phyloP scores from a whole-genome alignment of 2,329 filamentous ascomycete species.

The Alternaria sp. region DNA sequence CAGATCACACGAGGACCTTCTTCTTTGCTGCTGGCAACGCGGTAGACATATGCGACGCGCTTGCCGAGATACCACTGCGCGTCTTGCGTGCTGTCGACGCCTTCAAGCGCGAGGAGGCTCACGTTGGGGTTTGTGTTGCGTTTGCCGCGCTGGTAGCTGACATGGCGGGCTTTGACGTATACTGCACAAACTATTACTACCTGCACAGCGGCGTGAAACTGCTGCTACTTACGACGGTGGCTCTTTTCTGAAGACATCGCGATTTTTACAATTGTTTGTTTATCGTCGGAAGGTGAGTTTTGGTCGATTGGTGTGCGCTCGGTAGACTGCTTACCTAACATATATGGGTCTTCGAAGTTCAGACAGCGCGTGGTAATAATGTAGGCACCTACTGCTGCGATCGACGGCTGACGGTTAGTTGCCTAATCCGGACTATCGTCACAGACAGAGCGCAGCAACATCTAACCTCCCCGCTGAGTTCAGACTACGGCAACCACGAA shows the following conservation, averaged over 20 bases:
- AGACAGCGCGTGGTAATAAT: background rate
- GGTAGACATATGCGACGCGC: conserved; percentile 97
- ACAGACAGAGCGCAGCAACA: background rate
- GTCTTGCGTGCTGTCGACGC: conserved; percentile 85
- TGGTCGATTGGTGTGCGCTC: conserved; percentile 12
- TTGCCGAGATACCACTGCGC: conserved; percentile 98
- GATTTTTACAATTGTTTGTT: conserved; percentile 1
- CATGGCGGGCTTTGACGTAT: conserved; percentile 80
- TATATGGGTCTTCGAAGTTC: background rate
- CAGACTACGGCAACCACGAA: background rate
- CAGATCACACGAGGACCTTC: conserved; percentile 77
- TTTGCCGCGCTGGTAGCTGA: conserved; percentile 95
- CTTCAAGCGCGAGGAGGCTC: conserved; percentile 95
- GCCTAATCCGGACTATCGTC: background rate
- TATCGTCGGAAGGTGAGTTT: background rate
- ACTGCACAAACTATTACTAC: conserved; percentile 5
- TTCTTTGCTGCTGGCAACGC: conserved; percentile 80
- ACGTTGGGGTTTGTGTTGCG: conserved; percentile 58
- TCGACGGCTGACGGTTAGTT: background rate
- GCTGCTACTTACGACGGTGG: conserved; percentile 13
- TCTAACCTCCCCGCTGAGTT: background rate
- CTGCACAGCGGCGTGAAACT: background rate
- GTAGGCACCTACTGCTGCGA: background rate
- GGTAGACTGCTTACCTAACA: conserved; percentile 12
- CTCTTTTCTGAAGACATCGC: conserved; percentile 16